Conservation (phyloP, 2,329 filamentous ascomycete genomes). For the Pseudocercospora crystallina region DNA sequence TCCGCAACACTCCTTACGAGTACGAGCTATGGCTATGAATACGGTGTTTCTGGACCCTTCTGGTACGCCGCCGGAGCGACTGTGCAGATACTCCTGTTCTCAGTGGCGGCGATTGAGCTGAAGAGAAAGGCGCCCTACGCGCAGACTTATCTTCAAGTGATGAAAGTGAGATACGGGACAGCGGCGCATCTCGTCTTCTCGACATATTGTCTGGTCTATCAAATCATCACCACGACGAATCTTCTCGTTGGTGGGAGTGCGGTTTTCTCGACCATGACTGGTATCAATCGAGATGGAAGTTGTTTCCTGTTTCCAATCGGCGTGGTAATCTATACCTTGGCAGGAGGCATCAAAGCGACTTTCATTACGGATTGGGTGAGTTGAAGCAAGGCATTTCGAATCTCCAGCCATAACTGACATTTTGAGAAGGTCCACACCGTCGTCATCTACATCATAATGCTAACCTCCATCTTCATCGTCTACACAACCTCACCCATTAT, state of each 20-base stretch:
- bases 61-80: constrained; percentile 65
- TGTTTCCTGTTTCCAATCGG: constrained; percentile 44
- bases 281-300: constrained; percentile 46
- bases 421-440: constrained; percentile 31
- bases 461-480: constrained; percentile 45
- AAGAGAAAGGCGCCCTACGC: constrained; percentile 84
- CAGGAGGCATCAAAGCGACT: constrained; percentile 43
- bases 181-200: constrained; percentile 43
- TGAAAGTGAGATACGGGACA: constrained; percentile 30
- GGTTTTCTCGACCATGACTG: constrained; percentile 44
- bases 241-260: constrained; percentile 46
- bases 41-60: constrained; percentile 52
- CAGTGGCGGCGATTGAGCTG: constrained; percentile 81
- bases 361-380: constrained; percentile 38
- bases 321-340: constrained; percentile 37
- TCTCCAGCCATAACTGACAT: background rate
- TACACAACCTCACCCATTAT: constrained; percentile 40
- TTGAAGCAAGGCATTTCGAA: too few species aligned
- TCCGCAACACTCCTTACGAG: constrained; percentile 37
- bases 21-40: constrained; percentile 43
- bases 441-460: constrained; percentile 43
- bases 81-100: constrained; percentile 83
- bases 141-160: constrained; percentile 50
- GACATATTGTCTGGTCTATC: constrained; percentile 35
- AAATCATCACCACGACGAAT: constrained; percentile 45